Evolutionary conservation across 2,329 filamentous ascomycete genomes (phyloP).

Genomic region (Xylariaceae sp.): DNA sequence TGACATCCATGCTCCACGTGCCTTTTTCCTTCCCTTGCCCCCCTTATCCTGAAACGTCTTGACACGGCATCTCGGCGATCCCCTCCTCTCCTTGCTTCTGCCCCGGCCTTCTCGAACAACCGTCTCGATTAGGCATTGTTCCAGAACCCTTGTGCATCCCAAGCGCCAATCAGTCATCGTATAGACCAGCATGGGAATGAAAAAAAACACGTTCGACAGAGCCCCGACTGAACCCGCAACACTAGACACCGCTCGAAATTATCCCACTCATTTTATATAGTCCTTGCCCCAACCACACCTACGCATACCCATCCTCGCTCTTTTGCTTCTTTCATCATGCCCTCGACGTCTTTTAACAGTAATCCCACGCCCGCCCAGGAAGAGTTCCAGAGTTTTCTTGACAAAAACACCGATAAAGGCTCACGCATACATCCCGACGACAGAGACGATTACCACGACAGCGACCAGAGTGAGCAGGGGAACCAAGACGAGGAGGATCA

Average conservation of each 20-base stretch:
- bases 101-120: conserved; percentile 21
- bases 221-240: conserved; percentile 13
- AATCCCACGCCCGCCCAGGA: conserved; percentile 65
- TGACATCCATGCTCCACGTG: conserved; percentile 18
- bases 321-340: conserved; percentile 49
- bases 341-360: conserved; percentile 40
- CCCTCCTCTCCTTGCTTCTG: neutral
- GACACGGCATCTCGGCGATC: conserved; percentile 19
- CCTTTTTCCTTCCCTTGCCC: neutral
- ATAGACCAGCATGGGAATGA: conserved; percentile 17
- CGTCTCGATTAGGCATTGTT: conserved; percentile 36
- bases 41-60: conserved; percentile 24
- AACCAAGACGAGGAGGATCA: conserved; percentile 63
- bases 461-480: conserved; percentile 55
- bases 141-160: conserved; percentile 32
- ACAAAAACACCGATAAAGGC: conserved; percentile 56
- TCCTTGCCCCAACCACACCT: conserved; percentile 18
- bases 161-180: conserved; percentile 12
- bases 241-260: conserved; percentile 5
- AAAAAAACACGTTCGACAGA: conserved; percentile 8
- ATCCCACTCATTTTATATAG: conserved; percentile 22
- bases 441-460: conserved; percentile 53
- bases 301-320: conserved; percentile 9
- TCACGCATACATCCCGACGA: conserved; percentile 64
- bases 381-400: conserved; percentile 69